These are phyloP conservation scores for Penicillium samsonianum DNA, from an alignment of 495 filamentous ascomycete genomes.

Conservation along the genomic window DNA sequence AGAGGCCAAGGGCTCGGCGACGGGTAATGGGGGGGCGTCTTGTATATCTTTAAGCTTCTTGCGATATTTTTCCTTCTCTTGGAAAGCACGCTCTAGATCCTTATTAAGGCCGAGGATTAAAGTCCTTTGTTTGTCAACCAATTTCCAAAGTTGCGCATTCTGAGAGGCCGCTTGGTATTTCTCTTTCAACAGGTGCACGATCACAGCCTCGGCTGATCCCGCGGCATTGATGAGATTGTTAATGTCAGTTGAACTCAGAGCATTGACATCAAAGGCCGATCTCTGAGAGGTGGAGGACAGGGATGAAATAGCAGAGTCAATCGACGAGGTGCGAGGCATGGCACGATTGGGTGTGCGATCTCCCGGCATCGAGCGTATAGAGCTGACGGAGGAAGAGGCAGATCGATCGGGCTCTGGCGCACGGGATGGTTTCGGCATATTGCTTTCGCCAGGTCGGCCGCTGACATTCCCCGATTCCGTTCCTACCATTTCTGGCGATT, in stretches of 20 bases:
- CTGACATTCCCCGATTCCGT: constrained; percentile 25
- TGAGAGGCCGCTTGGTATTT: constrained; percentile 85
- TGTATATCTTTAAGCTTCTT: constrained; percentile 83
- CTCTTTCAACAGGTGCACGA: constrained; percentile 85
- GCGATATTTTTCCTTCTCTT: constrained; percentile 92
- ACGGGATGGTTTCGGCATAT: constrained; percentile 29
- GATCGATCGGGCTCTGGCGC: constrained; percentile 34
- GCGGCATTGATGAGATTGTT: constrained; percentile 74
- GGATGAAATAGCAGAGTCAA: constrained; percentile 90
- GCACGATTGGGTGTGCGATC: constrained; percentile 44
- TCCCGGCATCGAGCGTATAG: constrained; percentile 32
- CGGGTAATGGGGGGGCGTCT: constrained; percentile 52
- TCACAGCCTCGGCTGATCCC: constrained; percentile 85
- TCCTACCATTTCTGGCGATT: constrained; percentile 20
- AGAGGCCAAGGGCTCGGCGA: constrained; percentile 22
- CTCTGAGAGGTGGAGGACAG: constrained; percentile 72
- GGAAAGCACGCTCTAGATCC: constrained; percentile 86
- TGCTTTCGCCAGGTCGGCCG: constrained; percentile 21
- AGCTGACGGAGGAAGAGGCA: constrained; percentile 37
- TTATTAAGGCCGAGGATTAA: constrained; percentile 94
- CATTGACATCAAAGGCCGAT: constrained; percentile 58
- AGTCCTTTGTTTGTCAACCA: constrained; percentile 93
- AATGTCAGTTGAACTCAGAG: constrained; percentile 60
- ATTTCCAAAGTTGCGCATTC: constrained; percentile 89
- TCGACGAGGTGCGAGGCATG: constrained; percentile 82